These are phyloP conservation scores for Escallonia rubra DNA, from an alignment of 129 eudicot genomes.

Conservation along the genomic window DNA sequence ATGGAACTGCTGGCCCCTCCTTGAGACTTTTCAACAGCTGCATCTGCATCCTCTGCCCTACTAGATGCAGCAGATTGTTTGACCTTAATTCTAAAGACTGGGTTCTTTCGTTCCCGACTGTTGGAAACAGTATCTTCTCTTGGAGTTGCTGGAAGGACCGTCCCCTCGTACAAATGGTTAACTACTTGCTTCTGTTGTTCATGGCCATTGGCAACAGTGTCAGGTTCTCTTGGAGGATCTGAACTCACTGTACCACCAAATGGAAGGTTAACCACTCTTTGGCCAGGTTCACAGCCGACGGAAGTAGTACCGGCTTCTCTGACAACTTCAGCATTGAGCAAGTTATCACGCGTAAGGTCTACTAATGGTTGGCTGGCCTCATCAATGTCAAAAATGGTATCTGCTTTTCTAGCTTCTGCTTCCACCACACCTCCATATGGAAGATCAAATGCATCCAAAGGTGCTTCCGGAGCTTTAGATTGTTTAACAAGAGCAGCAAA, in stretches of 20 bases:
- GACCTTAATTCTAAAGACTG: slow-evolving; percentile 62
- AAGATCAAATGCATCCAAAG: slow-evolving; percentile 24
- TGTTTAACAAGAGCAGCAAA: slow-evolving; percentile 84
- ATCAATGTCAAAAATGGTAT: slow-evolving; percentile 2
- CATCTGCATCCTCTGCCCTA: slow-evolving; percentile 49
- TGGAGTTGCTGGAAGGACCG: slow-evolving; percentile 21
- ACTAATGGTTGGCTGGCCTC: neutral
- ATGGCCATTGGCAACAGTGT: slow-evolving; percentile 1
- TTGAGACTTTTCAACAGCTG: slow-evolving; percentile 37
- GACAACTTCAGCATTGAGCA: slow-evolving; percentile 10
- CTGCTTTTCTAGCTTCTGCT: slow-evolving; percentile 19
- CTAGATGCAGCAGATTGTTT: slow-evolving; percentile 70
- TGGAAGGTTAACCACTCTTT: slow-evolving; percentile 14
- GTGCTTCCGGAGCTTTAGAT: slow-evolving; percentile 56
- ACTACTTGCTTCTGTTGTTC: slow-evolving; percentile 25
- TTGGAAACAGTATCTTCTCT: slow-evolving; percentile 52
- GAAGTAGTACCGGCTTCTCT: slow-evolving; percentile 10
- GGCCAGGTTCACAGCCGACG: slow-evolving; percentile 15
- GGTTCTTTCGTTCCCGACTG: slow-evolving; percentile 54
- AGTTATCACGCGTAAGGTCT: slow-evolving; percentile 1
- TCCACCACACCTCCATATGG: slow-evolving; percentile 18
- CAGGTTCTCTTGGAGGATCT: slow-evolving; percentile 33
- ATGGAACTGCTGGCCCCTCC: slow-evolving; percentile 62
- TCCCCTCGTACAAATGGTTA: slow-evolving; percentile 13
- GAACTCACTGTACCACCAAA: slow-evolving; percentile 15